A percentile compares a stretch with the other conserved stretches of the same genome.
phyloP scores from a whole-genome alignment of 257 asterid species.

The Paulownia fortunei region DNA sequence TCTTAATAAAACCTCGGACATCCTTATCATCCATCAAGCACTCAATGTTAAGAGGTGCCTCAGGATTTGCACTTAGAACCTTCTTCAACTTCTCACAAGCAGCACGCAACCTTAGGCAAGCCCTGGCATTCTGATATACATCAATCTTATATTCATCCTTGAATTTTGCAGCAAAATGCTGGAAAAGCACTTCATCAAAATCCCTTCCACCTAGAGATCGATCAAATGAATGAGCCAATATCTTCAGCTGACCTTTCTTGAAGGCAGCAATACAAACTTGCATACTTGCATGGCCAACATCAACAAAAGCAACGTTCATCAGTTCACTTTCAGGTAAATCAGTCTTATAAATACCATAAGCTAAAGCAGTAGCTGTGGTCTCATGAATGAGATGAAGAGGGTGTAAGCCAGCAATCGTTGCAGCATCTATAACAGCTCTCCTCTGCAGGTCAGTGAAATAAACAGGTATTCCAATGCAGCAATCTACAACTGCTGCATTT shows the following conservation, averaged over 20 bases:
- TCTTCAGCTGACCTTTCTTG: conserved; percentile 86
- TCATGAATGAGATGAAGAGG: conserved; percentile 90
- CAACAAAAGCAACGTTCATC: conserved; percentile 79
- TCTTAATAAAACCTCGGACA: conserved; percentile 76
- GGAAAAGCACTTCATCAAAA: conserved; percentile 86
- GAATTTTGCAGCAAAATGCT: conserved; percentile 85
- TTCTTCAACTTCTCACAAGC: conserved; percentile 81
- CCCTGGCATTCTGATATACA: conserved; percentile 82
- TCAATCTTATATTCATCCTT: conserved; percentile 88
- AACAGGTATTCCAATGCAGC: conserved; percentile 89
- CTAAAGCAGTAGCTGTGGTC: conserved; percentile 95
- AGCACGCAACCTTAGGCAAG: conserved; percentile 85
- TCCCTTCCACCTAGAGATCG: conserved; percentile 87
- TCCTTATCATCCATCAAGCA: conserved; percentile 92
- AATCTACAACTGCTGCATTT: conserved; percentile 84
- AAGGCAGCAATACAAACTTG: conserved; percentile 87
- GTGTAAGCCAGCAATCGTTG: conserved; percentile 86
- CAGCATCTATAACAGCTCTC: conserved; percentile 91
- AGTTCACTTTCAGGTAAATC: conserved; percentile 84
- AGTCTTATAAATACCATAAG: conserved; percentile 90
- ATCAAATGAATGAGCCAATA: conserved; percentile 82
- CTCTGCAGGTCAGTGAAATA: conserved; percentile 92
- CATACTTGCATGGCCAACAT: conserved; percentile 80
- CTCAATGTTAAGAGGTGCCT: conserved; percentile 85
- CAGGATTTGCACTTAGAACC: conserved; percentile 85